Evolutionary conservation across 2,329 filamentous ascomycete genomes (phyloP), one percentile per base, ranked within the genome.

Genomic region (Verticillium zaregamsianum): DNA sequence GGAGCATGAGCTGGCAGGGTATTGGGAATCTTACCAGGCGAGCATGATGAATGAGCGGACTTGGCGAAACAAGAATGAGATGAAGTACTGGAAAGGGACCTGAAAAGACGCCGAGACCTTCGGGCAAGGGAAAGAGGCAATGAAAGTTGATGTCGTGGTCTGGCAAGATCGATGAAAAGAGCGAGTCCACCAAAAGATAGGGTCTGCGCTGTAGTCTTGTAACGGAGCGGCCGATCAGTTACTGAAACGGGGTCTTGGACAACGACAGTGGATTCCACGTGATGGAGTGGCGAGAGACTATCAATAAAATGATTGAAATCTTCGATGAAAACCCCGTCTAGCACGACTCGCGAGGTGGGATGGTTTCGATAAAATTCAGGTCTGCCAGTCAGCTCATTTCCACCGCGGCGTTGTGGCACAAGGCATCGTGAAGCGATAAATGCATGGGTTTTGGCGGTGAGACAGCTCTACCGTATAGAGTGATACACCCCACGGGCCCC

Each of bases 21-120:
- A n/a, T 45, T 14, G 54, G 17, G n/a, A 55, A 28, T 39, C 68
- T 66, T 70, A 72, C 70, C 69, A 71, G 68, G 67, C 69, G 65
- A 72, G 63, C 70, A 72, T 71, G 62, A 59, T 68, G 67, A 61
- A 23, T 23, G 45, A 23, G 45, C 23, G n/a, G 45, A 23, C 45
- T 23, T 23, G 11, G 25, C n/a, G n/a, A 52, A 23, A 52, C 20
- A 5, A 20, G 9, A 4, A 52, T 12, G 45, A 23, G 6, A 52
- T 20, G 20, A 52, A 20, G 4, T 20, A 11, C 8, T 23, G 45
- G 3, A 52, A 28, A 52, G n/a, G 40, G 12, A 52, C n/a, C 3
- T 52, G 20, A 23, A 52, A 20, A 52, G 45, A 52, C 45, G 45
- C 45, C 8, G 45, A 14, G 20, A 23, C 45, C 20, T 23, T 52